Conservation (phyloP, 179 eudicot species). For the Dionaea muscipula region DNA sequence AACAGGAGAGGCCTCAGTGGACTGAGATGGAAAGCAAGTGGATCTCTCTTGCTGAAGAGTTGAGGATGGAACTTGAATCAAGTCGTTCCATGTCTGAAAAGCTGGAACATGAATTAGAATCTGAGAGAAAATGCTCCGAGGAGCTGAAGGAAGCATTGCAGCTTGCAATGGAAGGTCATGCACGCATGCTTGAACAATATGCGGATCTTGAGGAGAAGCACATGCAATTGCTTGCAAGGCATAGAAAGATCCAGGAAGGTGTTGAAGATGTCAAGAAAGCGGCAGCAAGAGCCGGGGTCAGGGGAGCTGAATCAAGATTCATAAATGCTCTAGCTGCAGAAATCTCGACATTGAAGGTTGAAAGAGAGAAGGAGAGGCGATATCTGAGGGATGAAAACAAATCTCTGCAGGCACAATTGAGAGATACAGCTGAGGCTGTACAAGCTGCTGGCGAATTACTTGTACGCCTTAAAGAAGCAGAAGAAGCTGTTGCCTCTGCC, state of each 20-base stretch:
- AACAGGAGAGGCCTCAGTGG: conserved; percentile 60
- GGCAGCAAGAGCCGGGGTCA: conserved; percentile 69
- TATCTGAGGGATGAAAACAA: conserved; percentile 64
- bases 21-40: conserved; percentile 76
- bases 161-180: conserved; percentile 92
- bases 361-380: conserved; percentile 72
- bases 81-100: conserved; percentile 41
- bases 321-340: conserved; percentile 71
- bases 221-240: too few species aligned
- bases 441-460: conserved; percentile 93
- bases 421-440: conserved; percentile 95
- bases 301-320: conserved; percentile 69
- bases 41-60: conserved; percentile 75
- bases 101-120: conserved; percentile 52
- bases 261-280: conserved; percentile 70
- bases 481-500: conserved; percentile 72
- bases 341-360: conserved; percentile 61
- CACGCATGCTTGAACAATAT: conserved; percentile 94
- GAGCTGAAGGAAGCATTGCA: conserved; percentile 92
- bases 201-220: conserved; percentile 88
- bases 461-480: conserved; percentile 94
- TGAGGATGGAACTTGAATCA: conserved; percentile 62
- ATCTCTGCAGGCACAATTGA: conserved; percentile 61
- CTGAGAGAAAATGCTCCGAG: conserved; percentile 68
- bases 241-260: too few species aligned